These are phyloP conservation scores for Starmerella khaoyaiensis DNA, from an alignment of 805 yeast species.

Conservation along the genomic window DNA sequence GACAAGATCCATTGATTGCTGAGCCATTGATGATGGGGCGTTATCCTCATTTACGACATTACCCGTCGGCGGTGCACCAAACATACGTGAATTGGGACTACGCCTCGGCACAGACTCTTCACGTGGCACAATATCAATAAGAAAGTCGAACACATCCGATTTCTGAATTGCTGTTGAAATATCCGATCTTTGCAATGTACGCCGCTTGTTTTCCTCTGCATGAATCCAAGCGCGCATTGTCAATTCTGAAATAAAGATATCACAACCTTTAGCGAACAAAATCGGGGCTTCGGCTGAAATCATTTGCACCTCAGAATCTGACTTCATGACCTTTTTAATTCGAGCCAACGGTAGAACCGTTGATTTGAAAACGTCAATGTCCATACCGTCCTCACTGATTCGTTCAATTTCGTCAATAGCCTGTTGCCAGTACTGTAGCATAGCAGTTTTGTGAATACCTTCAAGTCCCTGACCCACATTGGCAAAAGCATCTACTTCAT, in stretches of 20 bases:
- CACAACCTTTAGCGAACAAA: constrained; percentile 94
- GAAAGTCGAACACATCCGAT: constrained; percentile 92
- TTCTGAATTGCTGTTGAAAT: constrained; percentile 91
- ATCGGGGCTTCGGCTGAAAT: constrained; percentile 98
- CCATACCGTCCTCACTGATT: constrained; percentile 27
- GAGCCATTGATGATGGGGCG: neutral
- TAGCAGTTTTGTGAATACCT: constrained; percentile 69
- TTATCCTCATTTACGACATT: too few species aligned
- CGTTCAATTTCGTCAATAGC: constrained; percentile 80
- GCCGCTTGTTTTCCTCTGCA: constrained; percentile 88
- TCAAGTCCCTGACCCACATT: constrained; percentile 88
- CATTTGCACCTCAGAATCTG: constrained; percentile 95
- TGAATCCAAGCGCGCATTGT: constrained; percentile 99
- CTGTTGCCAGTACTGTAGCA: constrained; percentile 97
- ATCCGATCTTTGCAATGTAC: constrained; percentile 88
- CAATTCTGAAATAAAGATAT: constrained; percentile 86
- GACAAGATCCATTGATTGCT: neutral
- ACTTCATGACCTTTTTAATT: constrained; percentile 94
- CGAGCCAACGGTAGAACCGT: constrained; percentile 93
- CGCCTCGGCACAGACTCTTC: constrained; percentile 43
- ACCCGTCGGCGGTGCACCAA: too few species aligned
- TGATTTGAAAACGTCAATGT: constrained; percentile 74
- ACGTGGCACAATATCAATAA: constrained; percentile 91
- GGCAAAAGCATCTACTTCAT: constrained; percentile 49
- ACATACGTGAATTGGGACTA: too few species aligned